Base-by-base conservation (phyloP, 352 stramenopile genomes). In the Phytophthora palmivora region DNA sequence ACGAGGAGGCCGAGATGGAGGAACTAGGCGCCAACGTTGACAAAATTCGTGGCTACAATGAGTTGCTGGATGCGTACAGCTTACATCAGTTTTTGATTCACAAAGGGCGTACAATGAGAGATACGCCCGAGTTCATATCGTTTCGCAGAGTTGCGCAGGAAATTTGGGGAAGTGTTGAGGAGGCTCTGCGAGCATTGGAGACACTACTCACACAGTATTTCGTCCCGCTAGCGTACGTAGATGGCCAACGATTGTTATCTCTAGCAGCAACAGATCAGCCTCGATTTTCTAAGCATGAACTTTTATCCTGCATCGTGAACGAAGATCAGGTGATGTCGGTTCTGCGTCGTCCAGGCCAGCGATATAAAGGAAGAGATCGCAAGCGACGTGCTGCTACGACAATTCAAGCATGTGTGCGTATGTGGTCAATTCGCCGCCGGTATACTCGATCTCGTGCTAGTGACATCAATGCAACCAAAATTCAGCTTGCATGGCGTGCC, bases 21-120 rank as follows among this genome's bases (percentile, higher is more conserved):
- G 79, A 92, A 30, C 47, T 92, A 41, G 78, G 83, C 14, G 67
- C 71, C 16, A 94, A 91, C 38, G 79, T 94, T 4, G 83, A 88
- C 16, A 92, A 92, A 58, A 85, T 93, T 37, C 82, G 84, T 37
- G 82, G 82, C 16, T 94, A 92, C 76, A 92, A 90, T 45, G 82
- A 92, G 38, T 76, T 93, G 14, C 56, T 93, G 36, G 86, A 92
- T 63, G 75, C 79, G 14, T 90, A 91, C 70, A 91, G 80, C 21
- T 65, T 97, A 15, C 87, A 97, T 43, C 84, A 96, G 47, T 97
- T 97, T 63, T 78, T 94, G 56, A 97, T 97, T 58, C 87, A 92
- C 58, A 90, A 96, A 49, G 91, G 90, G 2, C 66, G 74, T 11
- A 79, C 82, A 6, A 82, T 96, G 67, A 76, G 84, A 32, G 79